Conservation (phyloP, 805 yeast species). For the Ogataea henricii region DNA sequence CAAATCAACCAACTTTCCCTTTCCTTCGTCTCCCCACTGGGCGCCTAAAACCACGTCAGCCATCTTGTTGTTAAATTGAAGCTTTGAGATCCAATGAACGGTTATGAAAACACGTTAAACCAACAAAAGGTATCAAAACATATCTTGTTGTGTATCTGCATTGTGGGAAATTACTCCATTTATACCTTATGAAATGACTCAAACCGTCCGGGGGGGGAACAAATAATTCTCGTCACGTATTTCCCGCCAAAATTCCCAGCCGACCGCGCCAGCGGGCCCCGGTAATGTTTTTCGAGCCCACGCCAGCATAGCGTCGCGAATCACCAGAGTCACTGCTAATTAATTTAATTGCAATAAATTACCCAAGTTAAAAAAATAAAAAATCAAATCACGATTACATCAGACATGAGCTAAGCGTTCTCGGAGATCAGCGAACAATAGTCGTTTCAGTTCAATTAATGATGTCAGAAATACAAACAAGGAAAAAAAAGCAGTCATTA, state of each 20-base stretch:
- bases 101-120: conserved; percentile 21
- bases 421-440: conserved; percentile 4
- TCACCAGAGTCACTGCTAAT: conserved; percentile 1
- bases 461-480: not conserved
- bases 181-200: not conserved
- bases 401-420: not conserved
- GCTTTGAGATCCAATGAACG: conserved; percentile 13
- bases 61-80: conserved; percentile 39
- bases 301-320: not conserved
- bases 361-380: not conserved
- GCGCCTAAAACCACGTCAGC: conserved; percentile 94
- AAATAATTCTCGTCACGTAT: no score
- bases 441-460: conserved; percentile 4
- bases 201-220: not conserved
- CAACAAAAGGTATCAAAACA: conserved; percentile 11
- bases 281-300: not conserved
- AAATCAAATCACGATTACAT: not conserved
- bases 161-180: not conserved
- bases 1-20: conserved; percentile 94
- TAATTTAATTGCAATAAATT: conserved; percentile 5
- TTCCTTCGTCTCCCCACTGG: conserved; percentile 99
- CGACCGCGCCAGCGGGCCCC: not conserved
- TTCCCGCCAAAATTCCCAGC: not conserved
- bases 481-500: not conserved
- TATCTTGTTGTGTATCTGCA: not conserved